Percentiles rank a stretch among this genome's conserved stretches.
Evolutionary conservation across 169 alveolate species (phyloP).

Genomic region (Cryptosporidium ubiquitum): DNA sequence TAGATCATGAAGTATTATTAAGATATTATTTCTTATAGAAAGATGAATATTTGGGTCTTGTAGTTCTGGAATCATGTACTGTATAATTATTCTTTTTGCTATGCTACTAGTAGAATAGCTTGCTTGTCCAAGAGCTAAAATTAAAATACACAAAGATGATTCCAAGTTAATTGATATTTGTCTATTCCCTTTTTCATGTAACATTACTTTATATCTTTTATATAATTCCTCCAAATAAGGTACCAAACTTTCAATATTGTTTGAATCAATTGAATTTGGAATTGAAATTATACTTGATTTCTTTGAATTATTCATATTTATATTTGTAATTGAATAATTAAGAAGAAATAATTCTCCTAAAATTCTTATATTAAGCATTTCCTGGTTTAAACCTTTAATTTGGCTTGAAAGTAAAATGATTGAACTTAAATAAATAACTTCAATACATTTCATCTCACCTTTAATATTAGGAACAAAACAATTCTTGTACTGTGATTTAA

Average conservation of each 20-base stretch:
- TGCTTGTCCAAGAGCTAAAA: constrained; percentile 34
- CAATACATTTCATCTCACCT: neutral
- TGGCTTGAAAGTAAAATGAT: neutral
- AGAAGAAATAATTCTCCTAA: constrained; percentile 41
- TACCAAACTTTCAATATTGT: constrained; percentile 1
- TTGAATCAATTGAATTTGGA: constrained; percentile 13
- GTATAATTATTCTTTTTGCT: constrained; percentile 13
- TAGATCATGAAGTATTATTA: constrained; percentile 47
- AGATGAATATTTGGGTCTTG: constrained; percentile 3
- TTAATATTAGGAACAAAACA: neutral
- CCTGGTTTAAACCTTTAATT: neutral
- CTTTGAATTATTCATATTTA: neutral
- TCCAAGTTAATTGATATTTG: neutral
- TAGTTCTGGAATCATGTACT: constrained; percentile 44
- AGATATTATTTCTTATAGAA: constrained; percentile 29
- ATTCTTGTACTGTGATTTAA: neutral
- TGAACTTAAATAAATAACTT: constrained; percentile 19
- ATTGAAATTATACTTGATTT: neutral
- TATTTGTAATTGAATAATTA: constrained; percentile 15
- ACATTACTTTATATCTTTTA: neutral
- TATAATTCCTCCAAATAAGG: constrained; percentile 46
- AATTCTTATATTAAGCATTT: constrained; percentile 36
- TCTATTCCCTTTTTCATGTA: neutral
- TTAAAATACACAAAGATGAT: constrained; percentile 19
- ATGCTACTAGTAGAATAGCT: constrained; percentile 35